Percentiles rank a stretch among this genome's conserved stretches.
These are phyloP conservation scores for Phytophthora kernoviae DNA, from an alignment of 352 stramenopile genomes.

Conservation along the genomic window DNA sequence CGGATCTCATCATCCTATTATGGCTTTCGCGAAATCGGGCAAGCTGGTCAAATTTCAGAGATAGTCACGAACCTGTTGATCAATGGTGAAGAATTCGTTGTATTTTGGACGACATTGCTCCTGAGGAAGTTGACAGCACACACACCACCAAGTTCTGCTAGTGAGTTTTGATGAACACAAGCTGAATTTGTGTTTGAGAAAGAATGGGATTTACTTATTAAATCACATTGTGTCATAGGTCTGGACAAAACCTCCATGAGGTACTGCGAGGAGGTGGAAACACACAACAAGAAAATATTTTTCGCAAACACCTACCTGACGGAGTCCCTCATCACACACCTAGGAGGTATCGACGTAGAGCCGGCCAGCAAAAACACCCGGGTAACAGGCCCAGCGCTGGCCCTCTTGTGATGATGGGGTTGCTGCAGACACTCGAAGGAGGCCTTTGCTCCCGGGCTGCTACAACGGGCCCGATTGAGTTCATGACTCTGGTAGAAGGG, in stretches of 20 bases:
- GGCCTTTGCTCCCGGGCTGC: constrained; percentile 88
- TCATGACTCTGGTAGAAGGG: constrained; percentile 61
- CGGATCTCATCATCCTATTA: constrained; percentile 88
- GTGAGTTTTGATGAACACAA: constrained; percentile 38
- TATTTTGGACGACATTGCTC: constrained; percentile 87
- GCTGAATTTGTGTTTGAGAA: too few relatives aligned
- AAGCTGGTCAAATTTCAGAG: constrained; percentile 78
- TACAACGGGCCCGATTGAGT: constrained; percentile 83
- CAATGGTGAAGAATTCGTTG: constrained; percentile 83
- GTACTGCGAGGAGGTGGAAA: constrained; percentile 73
- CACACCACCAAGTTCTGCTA: constrained; percentile 34
- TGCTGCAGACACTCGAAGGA: constrained; percentile 91
- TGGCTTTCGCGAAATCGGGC: constrained; percentile 83
- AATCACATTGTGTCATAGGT: constrained; percentile 31
- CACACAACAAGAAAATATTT: constrained; percentile 78
- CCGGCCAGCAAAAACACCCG: constrained; percentile 20
- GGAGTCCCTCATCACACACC: constrained; percentile 60
- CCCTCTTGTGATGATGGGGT: constrained; percentile 90
- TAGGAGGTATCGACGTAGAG: constrained; percentile 67
- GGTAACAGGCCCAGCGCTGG: constrained; percentile 27
- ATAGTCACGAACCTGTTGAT: constrained; percentile 77
- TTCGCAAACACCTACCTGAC: constrained; percentile 75
- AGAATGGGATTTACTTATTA: constrained; percentile 10
- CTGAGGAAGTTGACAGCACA: constrained; percentile 70
- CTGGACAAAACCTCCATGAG: constrained; percentile 54